phyloP scores from a whole-genome alignment of 2,329 filamentous ascomycete species.

The Sordariomycetes sp. region DNA sequence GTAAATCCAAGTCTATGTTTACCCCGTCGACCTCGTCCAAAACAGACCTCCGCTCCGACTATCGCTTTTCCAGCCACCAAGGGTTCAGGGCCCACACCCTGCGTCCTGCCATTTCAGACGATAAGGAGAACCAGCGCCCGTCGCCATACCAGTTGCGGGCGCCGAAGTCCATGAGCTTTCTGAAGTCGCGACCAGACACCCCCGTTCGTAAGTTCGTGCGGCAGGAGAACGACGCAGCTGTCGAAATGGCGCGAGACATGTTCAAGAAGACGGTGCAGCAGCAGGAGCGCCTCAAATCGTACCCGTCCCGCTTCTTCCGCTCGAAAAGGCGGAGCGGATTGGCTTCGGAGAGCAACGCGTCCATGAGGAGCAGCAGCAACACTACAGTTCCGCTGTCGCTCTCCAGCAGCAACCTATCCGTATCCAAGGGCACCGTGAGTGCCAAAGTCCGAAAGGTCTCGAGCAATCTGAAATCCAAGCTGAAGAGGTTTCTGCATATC shows the following conservation, averaged over 20 bases:
- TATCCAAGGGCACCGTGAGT: conserved; percentile 16
- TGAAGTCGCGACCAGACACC: conserved; percentile 13
- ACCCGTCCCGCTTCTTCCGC: conserved; percentile 32
- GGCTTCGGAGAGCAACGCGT: conserved; percentile 30
- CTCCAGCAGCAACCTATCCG: conserved; percentile 6
- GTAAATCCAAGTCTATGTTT: conserved; percentile 46
- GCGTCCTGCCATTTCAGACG: background rate
- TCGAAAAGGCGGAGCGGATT: conserved; percentile 22
- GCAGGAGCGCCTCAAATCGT: conserved; percentile 23
- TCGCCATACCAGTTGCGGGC: conserved; percentile 21
- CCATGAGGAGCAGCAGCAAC: conserved; percentile 34
- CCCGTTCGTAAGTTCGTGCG: conserved; percentile 1
- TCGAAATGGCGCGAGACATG: conserved; percentile 23
- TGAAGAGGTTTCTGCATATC: conserved; percentile 47
- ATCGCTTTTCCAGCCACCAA: background rate
- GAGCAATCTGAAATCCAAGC: conserved; percentile 45
- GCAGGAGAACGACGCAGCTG: conserved; percentile 20
- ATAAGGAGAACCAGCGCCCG: conserved; percentile 4
- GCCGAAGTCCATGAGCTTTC: conserved; percentile 46
- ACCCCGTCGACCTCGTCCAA: conserved; percentile 16
- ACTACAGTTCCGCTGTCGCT: background rate
- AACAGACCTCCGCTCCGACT: background rate
- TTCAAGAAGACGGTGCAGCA: conserved; percentile 22
- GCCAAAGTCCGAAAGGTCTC: conserved; percentile 47
- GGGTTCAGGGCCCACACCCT: conserved; percentile 2